Base-by-base conservation (phyloP, 495 filamentous ascomycete species). In the Penicillium mononematosum region DNA sequence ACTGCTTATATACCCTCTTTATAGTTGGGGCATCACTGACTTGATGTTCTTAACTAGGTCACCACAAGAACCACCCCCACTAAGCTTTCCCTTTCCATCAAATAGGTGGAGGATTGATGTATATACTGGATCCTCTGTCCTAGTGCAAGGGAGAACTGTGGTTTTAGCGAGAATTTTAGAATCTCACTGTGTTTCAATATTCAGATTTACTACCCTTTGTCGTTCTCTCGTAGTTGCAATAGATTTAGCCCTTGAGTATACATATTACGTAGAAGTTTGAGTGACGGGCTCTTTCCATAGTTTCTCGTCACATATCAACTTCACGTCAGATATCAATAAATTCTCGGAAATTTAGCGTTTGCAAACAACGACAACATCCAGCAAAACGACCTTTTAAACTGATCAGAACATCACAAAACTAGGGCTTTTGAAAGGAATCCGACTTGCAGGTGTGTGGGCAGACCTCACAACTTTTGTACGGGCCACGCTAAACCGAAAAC, bases 61-160 rank as follows among this genome's bases (percentile, higher is more conserved):
- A 96, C 83, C 92, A 96, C 88, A 98, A 98, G 88, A 96, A 97
- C 86, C 91, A 98, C 73, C 88, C 91, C 64, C 93, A 98, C 81
- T 98, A 92, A 82, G 70, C 62, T 59, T 53, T 65, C 66, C 44
- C 42, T 47, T 64, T 53, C 50, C 38, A 59, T 58, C 20, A 44
- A 50, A 63, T 56, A 56, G 50, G 57, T 46, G 61, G 72, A 68
- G 67, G 65, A 68, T 67, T 67, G 67, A 70, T 75, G 73, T 77
- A 75, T 67, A 75, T 75, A 75, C 60, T 66, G 60, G 64, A 63
- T 63, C 64, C 61, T 61, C 61, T 59, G 34, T 51, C 62, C 67
- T 62, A 63, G 57, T 63, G 61, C 56, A 58, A 62, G 62, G 51
- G 62, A 63, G 64, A 22, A 22, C 67, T 67, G 59, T 66, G 69